A percentile compares a stretch with the other conserved stretches of the same genome.
Evolutionary conservation across 1,284 basidiomycete genomes (phyloP).

Genomic region (Phellopilus nigrolimitatus): DNA sequence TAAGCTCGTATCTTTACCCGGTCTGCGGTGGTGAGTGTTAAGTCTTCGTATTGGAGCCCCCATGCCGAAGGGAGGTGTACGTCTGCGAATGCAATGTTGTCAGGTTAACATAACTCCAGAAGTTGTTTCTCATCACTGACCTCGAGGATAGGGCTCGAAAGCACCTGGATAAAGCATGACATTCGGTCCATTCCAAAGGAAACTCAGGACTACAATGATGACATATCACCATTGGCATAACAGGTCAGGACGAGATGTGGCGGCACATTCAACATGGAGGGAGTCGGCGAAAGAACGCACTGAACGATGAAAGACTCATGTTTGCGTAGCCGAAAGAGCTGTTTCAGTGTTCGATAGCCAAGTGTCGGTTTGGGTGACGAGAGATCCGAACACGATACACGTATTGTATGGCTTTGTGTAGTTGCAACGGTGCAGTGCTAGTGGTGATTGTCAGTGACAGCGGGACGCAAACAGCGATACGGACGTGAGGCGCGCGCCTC

Average conservation of each 20-base stretch:
- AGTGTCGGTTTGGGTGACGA: too few species aligned
- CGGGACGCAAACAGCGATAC: too few species aligned
- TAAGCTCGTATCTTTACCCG: conserved; percentile 42
- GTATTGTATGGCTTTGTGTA: too few species aligned
- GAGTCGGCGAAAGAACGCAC: conserved; percentile 5
- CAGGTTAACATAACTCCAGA: background rate
- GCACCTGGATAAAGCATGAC: conserved; percentile 20
- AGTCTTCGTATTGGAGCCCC: conserved; percentile 40
- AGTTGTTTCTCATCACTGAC: conserved; percentile 2
- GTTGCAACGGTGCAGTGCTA: too few species aligned
- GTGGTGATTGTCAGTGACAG: too few species aligned
- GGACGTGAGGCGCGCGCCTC: too few species aligned
- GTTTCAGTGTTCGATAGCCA: too few species aligned
- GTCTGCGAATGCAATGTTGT: conserved; percentile 1
- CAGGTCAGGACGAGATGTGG: background rate
- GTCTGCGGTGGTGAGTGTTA: conserved; percentile 41
- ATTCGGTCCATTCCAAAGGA: conserved; percentile 19
- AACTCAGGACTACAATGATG: conserved; percentile 8
- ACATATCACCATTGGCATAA: background rate
- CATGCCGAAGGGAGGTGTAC: conserved; percentile 17
- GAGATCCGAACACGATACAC: too few species aligned
- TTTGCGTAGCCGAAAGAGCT: too few species aligned
- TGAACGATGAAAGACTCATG: conserved; percentile 13
- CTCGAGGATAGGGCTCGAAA: conserved; percentile 16
- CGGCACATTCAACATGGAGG: too few species aligned